Conservation (phyloP, 805 yeast species). For the Zygosaccharomyces pseudorouxii region DNA sequence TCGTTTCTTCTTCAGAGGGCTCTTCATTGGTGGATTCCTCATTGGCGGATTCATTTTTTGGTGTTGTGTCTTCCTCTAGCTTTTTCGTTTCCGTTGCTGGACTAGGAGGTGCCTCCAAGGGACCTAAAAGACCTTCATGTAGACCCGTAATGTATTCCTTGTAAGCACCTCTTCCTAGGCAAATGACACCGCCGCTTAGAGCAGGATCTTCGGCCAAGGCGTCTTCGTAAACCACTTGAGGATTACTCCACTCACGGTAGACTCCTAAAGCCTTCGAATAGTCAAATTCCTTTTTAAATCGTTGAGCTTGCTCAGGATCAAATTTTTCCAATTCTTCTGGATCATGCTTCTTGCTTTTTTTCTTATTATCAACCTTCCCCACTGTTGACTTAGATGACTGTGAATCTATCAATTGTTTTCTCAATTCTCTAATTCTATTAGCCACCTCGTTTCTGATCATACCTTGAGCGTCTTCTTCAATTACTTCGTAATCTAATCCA, state of each 20-base stretch:
- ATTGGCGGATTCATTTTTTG: constrained; percentile 1
- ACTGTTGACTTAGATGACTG: constrained; percentile 21
- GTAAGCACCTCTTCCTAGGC: constrained; percentile 93
- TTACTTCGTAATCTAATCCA: constrained; percentile 77
- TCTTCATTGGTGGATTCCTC: constrained; percentile 5
- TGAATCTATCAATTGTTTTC: constrained; percentile 43
- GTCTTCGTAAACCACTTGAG: constrained; percentile 42
- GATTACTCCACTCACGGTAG: constrained; percentile 37
- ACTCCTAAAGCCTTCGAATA: constrained; percentile 54
- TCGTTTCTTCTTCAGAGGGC: constrained; percentile 12
- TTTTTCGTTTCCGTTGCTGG: constrained; percentile 17
- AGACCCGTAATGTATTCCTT: constrained; percentile 88
- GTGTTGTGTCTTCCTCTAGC: not conserved
- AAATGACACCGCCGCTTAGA: constrained; percentile 77
- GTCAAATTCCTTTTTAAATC: constrained; percentile 34
- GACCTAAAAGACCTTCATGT: constrained; percentile 94
- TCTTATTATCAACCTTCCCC: constrained; percentile 16
- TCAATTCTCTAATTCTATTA: constrained; percentile 65
- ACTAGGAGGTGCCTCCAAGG: constrained; percentile 52
- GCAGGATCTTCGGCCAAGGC: constrained; percentile 41
- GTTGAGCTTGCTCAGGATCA: constrained; percentile 24
- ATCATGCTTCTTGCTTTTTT: constrained; percentile 8
- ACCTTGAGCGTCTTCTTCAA: constrained; percentile 81
- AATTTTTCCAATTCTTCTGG: constrained; percentile 19
- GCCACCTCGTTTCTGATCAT: constrained; percentile 80